A percentile compares a stretch with the other conserved stretches of the same genome.
These are phyloP conservation scores for Fusarium pininemorale DNA, from an alignment of 2,329 filamentous ascomycete species.

Conservation along the genomic window DNA sequence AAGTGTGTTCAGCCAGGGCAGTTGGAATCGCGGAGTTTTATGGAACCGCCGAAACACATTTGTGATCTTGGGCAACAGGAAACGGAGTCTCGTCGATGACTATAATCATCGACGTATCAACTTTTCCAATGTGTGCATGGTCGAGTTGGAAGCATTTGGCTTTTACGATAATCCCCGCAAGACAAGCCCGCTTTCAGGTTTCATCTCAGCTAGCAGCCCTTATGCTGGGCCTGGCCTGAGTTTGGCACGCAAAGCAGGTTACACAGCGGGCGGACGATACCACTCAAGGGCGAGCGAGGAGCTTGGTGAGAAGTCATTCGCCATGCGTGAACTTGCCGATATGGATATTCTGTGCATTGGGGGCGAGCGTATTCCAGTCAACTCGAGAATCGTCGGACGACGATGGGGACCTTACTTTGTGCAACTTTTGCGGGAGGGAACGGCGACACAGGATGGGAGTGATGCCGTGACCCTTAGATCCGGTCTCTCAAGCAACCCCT, in stretches of 20 bases:
- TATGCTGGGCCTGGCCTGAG: conserved; percentile 67
- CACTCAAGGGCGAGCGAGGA: conserved; percentile 84
- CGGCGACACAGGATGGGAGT: conserved; percentile 74
- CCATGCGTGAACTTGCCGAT: conserved; percentile 85
- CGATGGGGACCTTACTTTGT: conserved; percentile 98
- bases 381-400: conserved; percentile 85
- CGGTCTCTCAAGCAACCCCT: conserved; percentile 62
- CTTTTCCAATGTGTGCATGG: conserved; percentile 95
- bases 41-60: conserved; percentile 96
- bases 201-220: conserved; percentile 82
- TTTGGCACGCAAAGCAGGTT: conserved; percentile 66
- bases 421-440: conserved; percentile 85
- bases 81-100: conserved; percentile 92
- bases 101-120: conserved; percentile 99
- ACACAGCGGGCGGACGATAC: conserved; percentile 77
- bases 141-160: conserved; percentile 96
- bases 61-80: conserved; percentile 93
- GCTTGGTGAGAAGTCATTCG: conserved; percentile 81
- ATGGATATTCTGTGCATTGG: conserved; percentile 96
- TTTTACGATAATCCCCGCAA: conserved; percentile 95
- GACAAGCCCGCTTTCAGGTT: conserved; percentile 79
- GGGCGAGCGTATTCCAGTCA: conserved; percentile 91
- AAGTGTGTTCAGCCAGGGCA: conserved; percentile 93
- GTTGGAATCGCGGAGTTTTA: conserved; percentile 94
- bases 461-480: conserved; percentile 81